Conservation (phyloP, 2,329 filamentous ascomycete species). For the Fusarium liriodendri region DNA sequence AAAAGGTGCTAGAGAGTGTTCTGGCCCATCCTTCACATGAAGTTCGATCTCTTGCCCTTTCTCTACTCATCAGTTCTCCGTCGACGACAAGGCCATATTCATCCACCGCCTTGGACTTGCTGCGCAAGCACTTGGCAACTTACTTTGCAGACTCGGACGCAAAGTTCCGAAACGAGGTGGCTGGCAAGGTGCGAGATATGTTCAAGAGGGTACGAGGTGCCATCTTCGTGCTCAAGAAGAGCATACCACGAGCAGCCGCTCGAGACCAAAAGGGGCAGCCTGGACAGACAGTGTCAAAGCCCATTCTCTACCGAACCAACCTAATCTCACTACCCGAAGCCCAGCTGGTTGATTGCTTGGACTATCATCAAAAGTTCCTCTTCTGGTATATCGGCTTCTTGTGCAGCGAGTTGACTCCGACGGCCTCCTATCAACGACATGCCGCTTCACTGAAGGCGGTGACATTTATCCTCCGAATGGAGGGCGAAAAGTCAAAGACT, state of each 20-base stretch:
- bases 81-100: slow-evolving; percentile 81
- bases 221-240: slow-evolving; percentile 65
- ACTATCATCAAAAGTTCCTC: slow-evolving; percentile 73
- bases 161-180: slow-evolving; percentile 84
- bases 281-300: slow-evolving; percentile 34
- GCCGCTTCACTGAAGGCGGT: slow-evolving; percentile 82
- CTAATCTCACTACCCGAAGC: slow-evolving; percentile 53
- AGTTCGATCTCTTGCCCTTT: slow-evolving; percentile 83
- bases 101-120: slow-evolving; percentile 66
- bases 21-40: slow-evolving; percentile 68
- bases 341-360: slow-evolving; percentile 53
- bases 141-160: slow-evolving; percentile 88
- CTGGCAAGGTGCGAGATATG: slow-evolving; percentile 80
- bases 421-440: slow-evolving; percentile 90
- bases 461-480: slow-evolving; percentile 73
- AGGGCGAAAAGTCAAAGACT: slow-evolving; percentile 65
- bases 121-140: slow-evolving; percentile 74
- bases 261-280: slow-evolving; percentile 50
- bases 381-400: slow-evolving; percentile 80
- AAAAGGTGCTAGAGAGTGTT: slow-evolving; percentile 62
- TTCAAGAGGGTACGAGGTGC: slow-evolving; percentile 79
- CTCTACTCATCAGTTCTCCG: slow-evolving; percentile 80
- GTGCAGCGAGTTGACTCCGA: slow-evolving; percentile 78
- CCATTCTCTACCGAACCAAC: slow-evolving; percentile 53
- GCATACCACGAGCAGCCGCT: slow-evolving; percentile 51